Evolutionary conservation across 2,329 filamentous ascomycete species (phyloP).

Genomic region (Calonectria pauciramosa): DNA sequence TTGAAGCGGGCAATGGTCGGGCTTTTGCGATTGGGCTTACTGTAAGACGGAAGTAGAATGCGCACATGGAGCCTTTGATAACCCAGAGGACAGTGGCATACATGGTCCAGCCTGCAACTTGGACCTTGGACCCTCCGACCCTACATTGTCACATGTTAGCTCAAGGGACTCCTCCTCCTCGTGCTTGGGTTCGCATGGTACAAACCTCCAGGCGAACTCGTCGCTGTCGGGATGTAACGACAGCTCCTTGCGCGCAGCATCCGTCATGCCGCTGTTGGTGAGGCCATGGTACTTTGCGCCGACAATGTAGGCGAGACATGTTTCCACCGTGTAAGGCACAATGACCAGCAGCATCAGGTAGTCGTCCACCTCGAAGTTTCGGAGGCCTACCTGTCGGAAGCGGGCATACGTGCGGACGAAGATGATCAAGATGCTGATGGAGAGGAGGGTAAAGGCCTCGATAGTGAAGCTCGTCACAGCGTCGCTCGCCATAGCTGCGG

Average conservation of each 20-base stretch:
- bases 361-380: slow-evolving; percentile 60
- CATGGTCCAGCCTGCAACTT: slow-evolving; percentile 65
- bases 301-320: slow-evolving; percentile 51
- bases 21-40: slow-evolving; percentile 48
- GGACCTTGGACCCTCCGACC: slow-evolving; percentile 66
- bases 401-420: slow-evolving; percentile 63
- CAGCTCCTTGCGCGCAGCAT: slow-evolving; percentile 57
- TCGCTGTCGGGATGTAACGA: slow-evolving; percentile 50
- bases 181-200: neutral
- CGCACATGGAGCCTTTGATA: slow-evolving; percentile 65
- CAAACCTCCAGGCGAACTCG: slow-evolving; percentile 52
- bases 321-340: slow-evolving; percentile 44
- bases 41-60: slow-evolving; percentile 66
- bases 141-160: slow-evolving; percentile 42
- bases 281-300: slow-evolving; percentile 57
- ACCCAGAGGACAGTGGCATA: slow-evolving; percentile 66
- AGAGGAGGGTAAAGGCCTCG: slow-evolving; percentile 59
- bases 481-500: slow-evolving; percentile 16
- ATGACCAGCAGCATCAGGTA: slow-evolving; percentile 54
- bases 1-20: slow-evolving; percentile 43
- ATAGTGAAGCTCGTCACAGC: slow-evolving; percentile 30
- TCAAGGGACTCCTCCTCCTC: neutral
- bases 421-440: slow-evolving; percentile 62
- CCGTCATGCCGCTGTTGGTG: slow-evolving; percentile 66
- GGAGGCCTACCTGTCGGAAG: slow-evolving; percentile 54